Evolutionary conservation across 495 filamentous ascomycete species (phyloP), one percentile per base, ranked within the genome.

Genomic region (Thermochaetoides thermophila): DNA sequence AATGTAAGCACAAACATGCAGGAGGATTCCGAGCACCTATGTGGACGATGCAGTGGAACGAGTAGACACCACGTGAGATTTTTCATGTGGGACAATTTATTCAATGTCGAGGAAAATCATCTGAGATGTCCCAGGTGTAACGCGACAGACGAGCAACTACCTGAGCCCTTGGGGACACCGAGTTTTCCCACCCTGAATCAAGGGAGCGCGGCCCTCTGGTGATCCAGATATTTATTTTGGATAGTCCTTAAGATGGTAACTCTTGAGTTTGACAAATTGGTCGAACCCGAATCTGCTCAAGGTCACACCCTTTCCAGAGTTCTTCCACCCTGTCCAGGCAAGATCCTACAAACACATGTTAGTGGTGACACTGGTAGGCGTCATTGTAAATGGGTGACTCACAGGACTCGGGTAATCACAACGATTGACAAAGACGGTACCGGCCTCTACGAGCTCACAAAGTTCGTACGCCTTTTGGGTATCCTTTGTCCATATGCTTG

Each of bases 401-500:
- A 92, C 84, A 32, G 87, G 85, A 56, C 74, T 81, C 3, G 89
- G 89, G 51, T 76, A 97, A 52, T 97, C 89, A 44, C 78, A 82
- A 38, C 89, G 75, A 48, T 97, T 97, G 45, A 97, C 81, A 56
- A 92, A 97, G 11, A 95, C 86, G 2, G 89, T 97, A 7, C 89
- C 89, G 12, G 89, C 89, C 41, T 95, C 87, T 21, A 97, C 73
- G 18, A 69, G 61, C 33, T 93, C 79, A 10, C 76, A 74, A 19
- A 97, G 56, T 43, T 76, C 65, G 38, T 85, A 76, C n/a, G 79
- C 91, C 39, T 63, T 72, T 4, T 56, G 64, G 2, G 76, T 69
- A 45, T 96, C 85, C 51, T 92, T 93, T 12, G 89, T 95, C 89
- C 89, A 97, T 24, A 97, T 84, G 47, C 84, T 93, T n/a, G 84